Conservation (phyloP, 345 rosid species). For the Ceriops zippeliana region DNA sequence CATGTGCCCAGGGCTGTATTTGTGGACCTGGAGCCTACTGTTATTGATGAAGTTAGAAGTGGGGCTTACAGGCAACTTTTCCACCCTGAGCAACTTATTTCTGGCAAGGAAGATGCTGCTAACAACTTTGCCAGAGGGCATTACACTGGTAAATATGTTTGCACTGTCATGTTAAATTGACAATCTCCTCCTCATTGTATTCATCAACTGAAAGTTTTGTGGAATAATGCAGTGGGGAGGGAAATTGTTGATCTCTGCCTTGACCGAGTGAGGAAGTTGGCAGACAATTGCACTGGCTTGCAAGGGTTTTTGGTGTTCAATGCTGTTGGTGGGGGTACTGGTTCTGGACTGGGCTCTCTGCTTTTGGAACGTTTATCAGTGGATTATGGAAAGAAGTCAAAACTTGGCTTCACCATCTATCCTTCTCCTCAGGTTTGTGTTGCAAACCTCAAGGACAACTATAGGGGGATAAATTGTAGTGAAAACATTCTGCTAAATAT, state of each 20-base stretch:
- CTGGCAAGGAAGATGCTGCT: slow-evolving; percentile 92
- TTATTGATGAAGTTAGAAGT: slow-evolving; percentile 75
- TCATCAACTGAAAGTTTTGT: neutral
- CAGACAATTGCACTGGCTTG: slow-evolving; percentile 84
- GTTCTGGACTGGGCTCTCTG: slow-evolving; percentile 78
- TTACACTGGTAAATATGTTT: slow-evolving; percentile 53
- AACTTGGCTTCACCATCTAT: slow-evolving; percentile 73
- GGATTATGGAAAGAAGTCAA: slow-evolving; percentile 88
- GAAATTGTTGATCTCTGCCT: slow-evolving; percentile 84
- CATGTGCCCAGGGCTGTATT: slow-evolving; percentile 87
- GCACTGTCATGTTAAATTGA: slow-evolving; percentile 3
- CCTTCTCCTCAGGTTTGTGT: slow-evolving; percentile 73
- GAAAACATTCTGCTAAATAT: neutral
- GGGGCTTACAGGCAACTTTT: slow-evolving; percentile 79
- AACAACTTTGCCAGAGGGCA: slow-evolving; percentile 94
- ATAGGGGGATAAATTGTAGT: neutral
- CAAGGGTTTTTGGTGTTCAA: slow-evolving; percentile 75
- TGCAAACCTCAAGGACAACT: neutral
- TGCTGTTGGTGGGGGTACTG: slow-evolving; percentile 87
- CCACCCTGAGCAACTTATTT: slow-evolving; percentile 90
- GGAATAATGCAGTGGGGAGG: slow-evolving; percentile 62
- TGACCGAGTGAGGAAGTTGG: slow-evolving; percentile 69
- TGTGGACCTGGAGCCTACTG: slow-evolving; percentile 82
- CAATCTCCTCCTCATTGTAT: neutral
- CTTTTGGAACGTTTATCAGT: slow-evolving; percentile 79